Evolutionary conservation across 495 filamentous ascomycete species (phyloP), one percentile per base, ranked within the genome.

Genomic region (Penicillium malachiteum): DNA sequence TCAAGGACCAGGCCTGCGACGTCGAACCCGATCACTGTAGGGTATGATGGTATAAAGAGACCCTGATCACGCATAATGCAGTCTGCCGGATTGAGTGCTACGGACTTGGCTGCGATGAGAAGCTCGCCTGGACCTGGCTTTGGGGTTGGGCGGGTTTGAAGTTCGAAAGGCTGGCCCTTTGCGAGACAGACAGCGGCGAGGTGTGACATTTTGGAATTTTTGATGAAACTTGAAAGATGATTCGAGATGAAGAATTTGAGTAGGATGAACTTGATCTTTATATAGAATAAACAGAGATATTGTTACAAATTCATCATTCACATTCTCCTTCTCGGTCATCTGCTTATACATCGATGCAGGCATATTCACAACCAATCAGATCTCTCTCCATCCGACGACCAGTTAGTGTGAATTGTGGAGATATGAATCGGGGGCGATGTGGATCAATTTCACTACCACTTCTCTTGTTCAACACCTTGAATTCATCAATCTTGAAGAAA

Each of bases 81-180:
- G 60, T 81, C 78, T 56, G 76, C 57, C 1, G 76, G 78, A 59
- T 82, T 84, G 45, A 83, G 62, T 21, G 78, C 78, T 21, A 82
- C 50, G 16, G 79, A 70, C 52, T 80, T 75, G 54, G 78, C 71
- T 7, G 59, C 66, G 54, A 82, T 68, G 34, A 82, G 75, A 57
- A 83, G 66, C 35, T 82, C 77, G 34, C 60, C 63, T 21, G 77
- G 74, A 3, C 77, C 79, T 52, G 77, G 51, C 14, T 70, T 74
- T 5, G 74, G 77, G 0, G 74, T 79, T 10, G 59, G 59, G 12
- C 72, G 71, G 12, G 63, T 18, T 50, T 67, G 59, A 44, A 78
- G 12, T 52, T 62, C 42, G n/a, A 77, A 70, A 13, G 69, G 70
- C 7, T 58, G 4, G 7, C 67, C 72, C 64, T 71, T 72, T 5